Evolutionary conservation across 805 yeast genomes (phyloP), one percentile per base, ranked within the genome.

Genomic region (Ogataea ganodermae): DNA sequence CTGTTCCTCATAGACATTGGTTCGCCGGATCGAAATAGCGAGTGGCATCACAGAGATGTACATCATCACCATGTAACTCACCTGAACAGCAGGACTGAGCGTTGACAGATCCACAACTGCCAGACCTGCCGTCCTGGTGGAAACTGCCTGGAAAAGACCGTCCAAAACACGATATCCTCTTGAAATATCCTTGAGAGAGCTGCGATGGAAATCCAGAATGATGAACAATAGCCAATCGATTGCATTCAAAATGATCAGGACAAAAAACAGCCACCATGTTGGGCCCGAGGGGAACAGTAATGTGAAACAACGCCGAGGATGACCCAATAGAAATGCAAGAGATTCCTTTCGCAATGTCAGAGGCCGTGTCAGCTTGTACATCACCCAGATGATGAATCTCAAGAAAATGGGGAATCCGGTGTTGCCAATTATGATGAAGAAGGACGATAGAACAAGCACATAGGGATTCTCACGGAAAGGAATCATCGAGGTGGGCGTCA

Each of bases 1-100:
- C 63, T 90, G 98, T 61, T 94, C 99, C 65, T 94, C 99, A 69
- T 94, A 94, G 46, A 94, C 99, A 65, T 94, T 94, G 16, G 99
- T 94, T 65, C 97, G 80, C 70, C 99, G 82, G 52, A 94, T 90
- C 31, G 97, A 89, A 54, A 94, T 94, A 26, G 99, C 99, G 57
- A 94, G 72, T 1, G 99, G 99, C 62, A 91, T 74, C 36, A 92
- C 97, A 13, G 98, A 92, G 22, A 94, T 90, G 69, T 94, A 94
- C 99, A 94, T 94, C 98, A 94, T 92, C 50, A 94, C 78, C 83
- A 89, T 78, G 65, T 94, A 94, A 57, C 94, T 83, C 23, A 94
- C 96, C 65, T 90, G 96, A 42, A 92, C 88, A 0, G 96, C 94
- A 0, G 97, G 94, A 60, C 90, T 94, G 37, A 94, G 72, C 35